Conservation (phyloP, 129 eudicot species). For the Chrysanthemum lavandulifolium region DNA sequence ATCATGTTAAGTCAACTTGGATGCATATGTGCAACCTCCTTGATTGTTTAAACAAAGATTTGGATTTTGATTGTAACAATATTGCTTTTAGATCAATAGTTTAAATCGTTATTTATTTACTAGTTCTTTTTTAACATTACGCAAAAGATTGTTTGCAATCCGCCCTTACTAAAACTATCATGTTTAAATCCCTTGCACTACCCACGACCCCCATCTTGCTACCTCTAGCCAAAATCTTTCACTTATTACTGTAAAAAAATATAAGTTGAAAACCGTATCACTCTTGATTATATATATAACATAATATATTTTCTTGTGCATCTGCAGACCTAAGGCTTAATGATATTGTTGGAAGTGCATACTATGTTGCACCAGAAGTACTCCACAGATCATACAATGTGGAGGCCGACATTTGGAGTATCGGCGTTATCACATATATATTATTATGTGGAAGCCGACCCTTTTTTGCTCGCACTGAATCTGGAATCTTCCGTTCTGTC, state of each 20-base stretch:
- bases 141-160: too few relatives aligned
- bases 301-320: conserved; percentile 8
- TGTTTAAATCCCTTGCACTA: background rate
- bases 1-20: background rate
- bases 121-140: too few relatives aligned
- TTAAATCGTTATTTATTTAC: background rate
- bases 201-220: background rate
- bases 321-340: conserved; percentile 82
- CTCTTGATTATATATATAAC: conserved; percentile 27
- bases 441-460: conserved; percentile 88
- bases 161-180: too few relatives aligned
- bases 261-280: background rate
- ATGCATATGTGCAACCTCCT: background rate
- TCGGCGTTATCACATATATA: conserved; percentile 82
- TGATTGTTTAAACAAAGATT: background rate
- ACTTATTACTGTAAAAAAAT: background rate
- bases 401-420: conserved; percentile 98
- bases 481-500: conserved; percentile 86
- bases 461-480: conserved; percentile 87
- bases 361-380: conserved; percentile 99
- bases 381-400: conserved; percentile 86
- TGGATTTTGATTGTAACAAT: background rate
- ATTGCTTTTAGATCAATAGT: background rate
- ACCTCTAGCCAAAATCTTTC: background rate
- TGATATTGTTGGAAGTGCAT: conserved; percentile 98